phyloP scores from a whole-genome alignment of 2,329 filamentous ascomycete species.

The Nothophoma quercina region DNA sequence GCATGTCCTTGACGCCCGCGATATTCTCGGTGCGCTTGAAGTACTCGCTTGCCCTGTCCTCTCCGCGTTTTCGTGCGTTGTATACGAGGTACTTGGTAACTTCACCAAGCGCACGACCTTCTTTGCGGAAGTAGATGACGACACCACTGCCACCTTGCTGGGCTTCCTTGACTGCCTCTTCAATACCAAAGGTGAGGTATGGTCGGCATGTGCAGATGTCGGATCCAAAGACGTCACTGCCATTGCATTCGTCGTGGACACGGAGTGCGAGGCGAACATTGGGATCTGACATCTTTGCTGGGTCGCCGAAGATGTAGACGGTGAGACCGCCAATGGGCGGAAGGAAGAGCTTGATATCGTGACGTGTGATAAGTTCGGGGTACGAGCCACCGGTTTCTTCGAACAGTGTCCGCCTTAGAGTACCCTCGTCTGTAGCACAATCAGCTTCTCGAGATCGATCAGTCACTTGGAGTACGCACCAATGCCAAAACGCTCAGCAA shows the following conservation, averaged over 20 bases:
- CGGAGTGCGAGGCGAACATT: conserved; percentile 81
- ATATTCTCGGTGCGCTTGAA: conserved; percentile 99
- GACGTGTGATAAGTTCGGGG: conserved; percentile 92
- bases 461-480: conserved; percentile 56
- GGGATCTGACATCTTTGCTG: conserved; percentile 90
- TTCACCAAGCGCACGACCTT: conserved; percentile 91
- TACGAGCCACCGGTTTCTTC: conserved; percentile 97
- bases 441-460: conserved; percentile 33
- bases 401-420: conserved; percentile 84
- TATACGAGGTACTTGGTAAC: conserved; percentile 89
- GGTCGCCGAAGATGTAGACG: conserved; percentile 96
- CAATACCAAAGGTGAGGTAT: conserved; percentile 95
- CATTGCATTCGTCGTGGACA: conserved; percentile 91
- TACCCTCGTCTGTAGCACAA: conserved; percentile 73
- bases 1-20: conserved; percentile 94
- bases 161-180: conserved; percentile 96
- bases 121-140: conserved; percentile 98
- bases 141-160: conserved; percentile 93
- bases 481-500: conserved; percentile 93
- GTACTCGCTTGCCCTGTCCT: conserved; percentile 85
- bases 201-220: conserved; percentile 98
- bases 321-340: conserved; percentile 95
- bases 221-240: conserved; percentile 95
- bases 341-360: conserved; percentile 93
- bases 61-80: conserved; percentile 78